Base-by-base conservation (phyloP, 257 asterid genomes). In the Thymus quinquecostatus region DNA sequence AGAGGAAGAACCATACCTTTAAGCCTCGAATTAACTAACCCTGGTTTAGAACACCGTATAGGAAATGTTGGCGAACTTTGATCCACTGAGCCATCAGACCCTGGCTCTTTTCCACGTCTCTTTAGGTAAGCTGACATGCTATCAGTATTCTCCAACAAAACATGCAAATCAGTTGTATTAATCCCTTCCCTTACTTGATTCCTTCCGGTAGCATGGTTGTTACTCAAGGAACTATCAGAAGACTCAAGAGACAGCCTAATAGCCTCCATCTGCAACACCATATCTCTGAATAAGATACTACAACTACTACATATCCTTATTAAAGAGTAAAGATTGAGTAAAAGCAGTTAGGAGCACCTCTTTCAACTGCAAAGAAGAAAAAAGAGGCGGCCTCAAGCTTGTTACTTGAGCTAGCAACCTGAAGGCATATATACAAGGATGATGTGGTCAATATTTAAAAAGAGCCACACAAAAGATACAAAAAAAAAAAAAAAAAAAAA, bases 311-410 rank as follows among this genome's bases (percentile, higher is more conserved):
- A 78, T 14, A 66, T 41, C 53, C 59, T 68, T 50, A 40, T 2
- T 1, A 33, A 14, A 43, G 32, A 33, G 57, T 43, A 63, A 34
- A 60, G 57, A 51, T 3, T 54, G 21, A 13, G 9, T 27, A 44
- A 58, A 49, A 12, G 41, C 41, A 38, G 41, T 38, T 38, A 7
- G 41, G 41, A 38, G 57, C 70, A 95, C 99, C 98, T 86, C 90
- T 78, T 85, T 80, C 81, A 89, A 70, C 81, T 88, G 99, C 81
- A 60, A 70, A 56, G 82, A 47, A 68, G 98, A 85, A 73, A 92
- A 82, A 64, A 88, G 84, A 27, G 82, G 81, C 60, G 89, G 86
- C 74, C 75, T 77, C 75, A 83, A 83, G 88, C 84, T 84, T 43
- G 69, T 81, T 60, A 87, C 82, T 67, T 78, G 85, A 74, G 77